A percentile compares a stretch with the other conserved stretches of the same genome.
Conservation (phyloP, 768 basidiomycete genomes). For the Trametes cingulata region DNA sequence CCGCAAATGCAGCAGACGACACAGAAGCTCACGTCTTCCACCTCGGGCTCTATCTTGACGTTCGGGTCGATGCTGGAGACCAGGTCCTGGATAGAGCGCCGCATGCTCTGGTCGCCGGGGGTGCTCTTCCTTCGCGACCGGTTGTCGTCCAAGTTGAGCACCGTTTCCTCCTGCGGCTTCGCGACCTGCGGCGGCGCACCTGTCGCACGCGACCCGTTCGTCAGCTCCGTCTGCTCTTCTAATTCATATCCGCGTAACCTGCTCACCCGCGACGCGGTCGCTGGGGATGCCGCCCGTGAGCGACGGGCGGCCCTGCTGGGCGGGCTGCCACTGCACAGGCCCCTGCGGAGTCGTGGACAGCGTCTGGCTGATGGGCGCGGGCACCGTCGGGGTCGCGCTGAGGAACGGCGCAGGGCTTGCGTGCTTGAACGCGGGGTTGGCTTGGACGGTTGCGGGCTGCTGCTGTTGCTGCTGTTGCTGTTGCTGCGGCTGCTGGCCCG, state of each 20-base stretch:
- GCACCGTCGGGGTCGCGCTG: constrained; percentile 29
- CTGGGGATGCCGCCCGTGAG: constrained; percentile 71
- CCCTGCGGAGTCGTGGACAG: constrained; percentile 63
- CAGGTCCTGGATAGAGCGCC: constrained; percentile 87
- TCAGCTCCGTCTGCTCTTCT: too few relatives aligned
- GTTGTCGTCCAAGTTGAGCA: constrained; percentile 64
- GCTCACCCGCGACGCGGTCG: constrained; percentile 65
- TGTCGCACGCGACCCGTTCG: too few relatives aligned
- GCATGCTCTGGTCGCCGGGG: constrained; percentile 80
- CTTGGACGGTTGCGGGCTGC: constrained; percentile 9
- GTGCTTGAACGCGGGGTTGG: constrained; percentile 30
- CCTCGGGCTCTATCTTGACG: constrained; percentile 87
- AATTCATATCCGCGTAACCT: too few relatives aligned
- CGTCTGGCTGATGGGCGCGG: constrained; percentile 66
- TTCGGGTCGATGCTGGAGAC: constrained; percentile 89
- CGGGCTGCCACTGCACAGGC: constrained; percentile 60
- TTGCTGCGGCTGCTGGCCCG: too few relatives aligned
- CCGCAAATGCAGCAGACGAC: not conserved
- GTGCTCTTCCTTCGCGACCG: constrained; percentile 67
- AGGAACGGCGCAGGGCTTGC: constrained; percentile 32
- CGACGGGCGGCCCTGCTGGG: constrained; percentile 63
- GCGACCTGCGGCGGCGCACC: constrained; percentile 78
- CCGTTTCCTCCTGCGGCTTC: constrained; percentile 59
- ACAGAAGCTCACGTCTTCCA: constrained; percentile 71
- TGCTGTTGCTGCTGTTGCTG: too few relatives aligned